These are phyloP conservation scores for Amauroascus verrucosus DNA, from an alignment of 2,329 filamentous ascomycete species.

Conservation along the genomic window DNA sequence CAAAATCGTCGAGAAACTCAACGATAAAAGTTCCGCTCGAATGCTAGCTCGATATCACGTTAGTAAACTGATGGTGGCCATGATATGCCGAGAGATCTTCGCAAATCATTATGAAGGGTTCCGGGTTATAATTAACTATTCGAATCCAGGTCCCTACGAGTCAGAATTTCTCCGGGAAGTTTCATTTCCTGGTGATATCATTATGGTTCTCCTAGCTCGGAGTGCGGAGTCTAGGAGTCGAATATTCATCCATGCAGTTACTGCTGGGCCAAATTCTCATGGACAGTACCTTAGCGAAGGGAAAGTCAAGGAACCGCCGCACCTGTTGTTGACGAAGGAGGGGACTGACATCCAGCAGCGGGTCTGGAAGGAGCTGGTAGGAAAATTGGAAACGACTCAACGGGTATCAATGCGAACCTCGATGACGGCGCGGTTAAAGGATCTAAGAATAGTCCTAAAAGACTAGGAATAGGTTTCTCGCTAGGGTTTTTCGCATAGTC, in stretches of 20 bases:
- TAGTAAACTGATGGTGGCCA: not conserved
- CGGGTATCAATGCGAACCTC: not conserved
- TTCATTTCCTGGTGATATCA: not conserved
- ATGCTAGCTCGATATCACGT: not conserved
- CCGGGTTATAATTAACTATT: not conserved
- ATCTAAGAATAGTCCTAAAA: not conserved
- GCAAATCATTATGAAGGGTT: not conserved
- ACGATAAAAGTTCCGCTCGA: not conserved
- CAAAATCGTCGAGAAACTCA: not conserved
- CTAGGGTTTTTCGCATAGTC: no score
- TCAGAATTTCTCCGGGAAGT: not conserved
- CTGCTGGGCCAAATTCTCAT: not conserved
- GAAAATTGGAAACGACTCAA: not conserved
- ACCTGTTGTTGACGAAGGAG: not conserved
- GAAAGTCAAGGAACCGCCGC: not conserved
- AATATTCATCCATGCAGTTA: not conserved
- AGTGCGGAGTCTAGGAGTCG: not conserved
- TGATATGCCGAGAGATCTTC: not conserved
- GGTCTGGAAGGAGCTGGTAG: not conserved
- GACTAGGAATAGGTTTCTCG: no score
- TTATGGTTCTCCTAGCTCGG: not conserved
- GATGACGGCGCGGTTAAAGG: not conserved
- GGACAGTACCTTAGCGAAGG: not conserved
- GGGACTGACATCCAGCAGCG: not conserved
- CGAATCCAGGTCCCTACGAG: not conserved